Evolutionary conservation across 2,329 filamentous ascomycete genomes (phyloP), one percentile per base, ranked within the genome.

Genomic region (Paecilomyces variotii): DNA sequence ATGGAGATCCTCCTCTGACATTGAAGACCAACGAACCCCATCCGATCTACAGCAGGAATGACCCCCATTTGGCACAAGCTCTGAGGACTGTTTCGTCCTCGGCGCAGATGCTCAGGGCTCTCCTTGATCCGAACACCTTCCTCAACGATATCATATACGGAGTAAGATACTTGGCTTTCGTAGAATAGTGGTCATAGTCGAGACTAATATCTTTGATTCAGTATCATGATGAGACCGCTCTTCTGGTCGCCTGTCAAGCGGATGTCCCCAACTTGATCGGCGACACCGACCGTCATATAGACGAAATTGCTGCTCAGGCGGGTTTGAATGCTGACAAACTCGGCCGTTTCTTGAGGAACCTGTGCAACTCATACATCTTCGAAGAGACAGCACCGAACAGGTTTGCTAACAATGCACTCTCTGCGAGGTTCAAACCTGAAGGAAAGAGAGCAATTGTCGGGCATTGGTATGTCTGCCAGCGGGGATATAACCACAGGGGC

Each of bases 361-460:
- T 52, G 2, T 52, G 50, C 50, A 52, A 52, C 26, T 52, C 50
- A 12, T 28, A 26, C 24, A 52, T 52, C 50, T 52, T 52, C 50
- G 24, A 27, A 14, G 50, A 52, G 24, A 52, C 50, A 24, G 50
- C 50, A 14, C 50, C 50, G 24, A 52, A 52, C 50, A 26, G 24
- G 10, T 52, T 52, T 52, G 50, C 50, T n/a, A 52, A 52, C 50
- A 52, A 52, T 52, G 50, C 50, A n/a, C 50, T 52, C 50, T 52
- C 50, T 28, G 50, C 50, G 24, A 9, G 9, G 2, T 52, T 52
- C 50, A 52, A 52, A n/a, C 24, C 19, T 12, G 50, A 52, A n/a
- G 50, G 50, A 4, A 52, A 26, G 50, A 52, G 26, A 52, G 50
- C 50, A 28, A 26, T 52, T 27, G 50, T 52, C 24, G 50, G 50